Percentiles rank a stretch among this genome's conserved stretches.
Evolutionary conservation across 306 rosid genomes (phyloP).

Genomic region (Quillaja saponaria): DNA sequence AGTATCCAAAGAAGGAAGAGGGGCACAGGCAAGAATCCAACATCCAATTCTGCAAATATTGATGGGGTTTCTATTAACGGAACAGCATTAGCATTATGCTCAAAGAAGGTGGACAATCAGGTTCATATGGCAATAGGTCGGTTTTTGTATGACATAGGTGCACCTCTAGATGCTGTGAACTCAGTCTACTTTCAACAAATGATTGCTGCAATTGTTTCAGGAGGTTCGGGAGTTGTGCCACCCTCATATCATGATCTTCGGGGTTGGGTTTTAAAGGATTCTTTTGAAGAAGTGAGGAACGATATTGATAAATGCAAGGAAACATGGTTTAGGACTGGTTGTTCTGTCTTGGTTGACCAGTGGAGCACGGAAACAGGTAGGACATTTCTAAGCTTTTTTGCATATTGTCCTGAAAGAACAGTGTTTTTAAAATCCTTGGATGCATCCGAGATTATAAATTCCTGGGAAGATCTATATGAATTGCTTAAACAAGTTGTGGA

Average conservation of each 20-base stretch:
- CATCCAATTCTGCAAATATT: constrained; percentile 30
- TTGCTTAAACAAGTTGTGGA: constrained; percentile 70
- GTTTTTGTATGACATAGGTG: constrained; percentile 88
- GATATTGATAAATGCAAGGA: constrained; percentile 57
- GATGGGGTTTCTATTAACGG: constrained; percentile 44
- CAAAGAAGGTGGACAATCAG: constrained; percentile 43
- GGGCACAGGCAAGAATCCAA: constrained; percentile 52
- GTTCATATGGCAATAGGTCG: constrained; percentile 78
- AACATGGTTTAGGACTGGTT: constrained; percentile 74
- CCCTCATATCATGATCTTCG: constrained; percentile 74
- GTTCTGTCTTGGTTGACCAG: constrained; percentile 82
- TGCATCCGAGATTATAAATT: constrained; percentile 56
- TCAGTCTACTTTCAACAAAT: constrained; percentile 74
- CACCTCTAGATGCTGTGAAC: constrained; percentile 75
- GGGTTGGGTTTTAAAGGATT: constrained; percentile 80
- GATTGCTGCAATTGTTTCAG: constrained; percentile 78
- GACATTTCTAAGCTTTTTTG: constrained; percentile 48
- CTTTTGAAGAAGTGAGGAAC: constrained; percentile 72
- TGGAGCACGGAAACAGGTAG: constrained; percentile 56
- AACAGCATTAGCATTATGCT: constrained; percentile 29
- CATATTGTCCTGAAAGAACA: constrained; percentile 67
- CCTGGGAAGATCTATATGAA: constrained; percentile 53
- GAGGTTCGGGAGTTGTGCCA: constrained; percentile 49
- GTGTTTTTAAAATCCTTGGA: constrained; percentile 73
- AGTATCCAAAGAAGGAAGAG: constrained; percentile 63